phyloP scores from a whole-genome alignment of 768 basidiomycete species.

The Suillus alpinus region DNA sequence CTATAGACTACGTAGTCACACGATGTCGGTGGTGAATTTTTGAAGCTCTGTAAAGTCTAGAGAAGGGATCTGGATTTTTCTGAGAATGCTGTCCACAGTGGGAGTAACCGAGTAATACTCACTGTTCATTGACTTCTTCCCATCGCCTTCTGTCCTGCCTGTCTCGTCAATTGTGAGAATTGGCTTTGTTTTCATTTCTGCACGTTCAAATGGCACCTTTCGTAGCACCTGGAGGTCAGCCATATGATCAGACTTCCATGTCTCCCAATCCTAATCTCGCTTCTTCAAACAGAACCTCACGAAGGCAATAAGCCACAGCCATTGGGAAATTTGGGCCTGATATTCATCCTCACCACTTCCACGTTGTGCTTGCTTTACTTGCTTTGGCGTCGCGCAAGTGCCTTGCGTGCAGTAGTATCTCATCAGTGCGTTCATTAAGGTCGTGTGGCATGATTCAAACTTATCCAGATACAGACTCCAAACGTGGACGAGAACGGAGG shows the following conservation, averaged over 20 bases:
- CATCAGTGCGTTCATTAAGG: slow-evolving; percentile 43
- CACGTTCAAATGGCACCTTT: slow-evolving; percentile 19
- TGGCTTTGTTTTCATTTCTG: neutral
- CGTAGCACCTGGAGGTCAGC: slow-evolving; percentile 21
- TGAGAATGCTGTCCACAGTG: neutral
- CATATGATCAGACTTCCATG: neutral
- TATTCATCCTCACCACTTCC: slow-evolving; percentile 58
- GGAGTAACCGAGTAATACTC: neutral
- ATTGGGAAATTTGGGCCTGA: slow-evolving; percentile 51
- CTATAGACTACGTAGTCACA: neutral
- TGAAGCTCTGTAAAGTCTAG: too few species aligned
- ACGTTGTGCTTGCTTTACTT: slow-evolving; percentile 57
- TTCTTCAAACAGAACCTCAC: slow-evolving; percentile 48
- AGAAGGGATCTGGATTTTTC: neutral
- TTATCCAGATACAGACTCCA: slow-evolving; percentile 44
- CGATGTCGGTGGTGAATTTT: neutral
- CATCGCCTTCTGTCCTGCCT: neutral
- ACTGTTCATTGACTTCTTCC: neutral
- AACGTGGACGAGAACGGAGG: slow-evolving; percentile 51
- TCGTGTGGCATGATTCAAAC: neutral
- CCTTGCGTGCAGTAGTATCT: slow-evolving; percentile 55
- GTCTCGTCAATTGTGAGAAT: neutral
- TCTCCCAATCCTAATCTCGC: slow-evolving; percentile 1
- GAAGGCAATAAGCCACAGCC: slow-evolving; percentile 62
- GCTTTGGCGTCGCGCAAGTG: slow-evolving; percentile 59